Evolutionary conservation across 208 protist genomes (phyloP), one percentile per base, ranked within the genome.

Genomic region (Herpetomonas samuelpessoai): DNA sequence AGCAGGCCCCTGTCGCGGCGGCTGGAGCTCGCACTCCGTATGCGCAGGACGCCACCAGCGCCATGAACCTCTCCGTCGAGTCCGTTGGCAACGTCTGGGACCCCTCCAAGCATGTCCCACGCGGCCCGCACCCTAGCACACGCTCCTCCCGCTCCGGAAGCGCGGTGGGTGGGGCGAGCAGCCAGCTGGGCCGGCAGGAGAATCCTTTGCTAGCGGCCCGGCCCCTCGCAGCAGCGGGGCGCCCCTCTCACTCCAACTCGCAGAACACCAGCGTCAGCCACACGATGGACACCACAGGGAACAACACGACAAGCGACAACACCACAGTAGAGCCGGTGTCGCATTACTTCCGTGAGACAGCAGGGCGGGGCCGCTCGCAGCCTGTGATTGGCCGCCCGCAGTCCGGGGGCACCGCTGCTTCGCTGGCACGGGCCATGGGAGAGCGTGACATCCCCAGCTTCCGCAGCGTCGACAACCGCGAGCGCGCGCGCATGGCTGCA

Each of bases 31-130:
- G 16, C 39, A 69, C 46, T 30, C 44, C 60, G 63, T 56, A 30
- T 38, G 54, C 0, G 63, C 58, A 12, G 62, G 67, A 12, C 66
- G 67, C 55, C 24, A 60, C 28, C 53, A 67, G 50, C 21, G 56
- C 21, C 6, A 31, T 55, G 38, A 76, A 85, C 56, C 69, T 57
- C 30, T 93, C 86, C 26, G 61, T 72, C n/a, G 86, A 93, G 22
- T 88, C 83, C 27, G 61, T 79, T 4, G 76, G 76, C 1, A 57
- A 71, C 27, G 73, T 81, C 30, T 93, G 86, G 83, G 74, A 93
- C 46, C 83, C 86, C 22, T 44, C 58, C 25, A 49, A 19, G 28
- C 66, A 52, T 44, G 63, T 61, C 28, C 50, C 26, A 3, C 66
- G 53, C 10, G 7, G 19, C 12, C 46, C 21, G 12, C 7, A 26